phyloP scores from a whole-genome alignment of 495 filamentous ascomycete genomes.

The Articulospora tetracladia region DNA sequence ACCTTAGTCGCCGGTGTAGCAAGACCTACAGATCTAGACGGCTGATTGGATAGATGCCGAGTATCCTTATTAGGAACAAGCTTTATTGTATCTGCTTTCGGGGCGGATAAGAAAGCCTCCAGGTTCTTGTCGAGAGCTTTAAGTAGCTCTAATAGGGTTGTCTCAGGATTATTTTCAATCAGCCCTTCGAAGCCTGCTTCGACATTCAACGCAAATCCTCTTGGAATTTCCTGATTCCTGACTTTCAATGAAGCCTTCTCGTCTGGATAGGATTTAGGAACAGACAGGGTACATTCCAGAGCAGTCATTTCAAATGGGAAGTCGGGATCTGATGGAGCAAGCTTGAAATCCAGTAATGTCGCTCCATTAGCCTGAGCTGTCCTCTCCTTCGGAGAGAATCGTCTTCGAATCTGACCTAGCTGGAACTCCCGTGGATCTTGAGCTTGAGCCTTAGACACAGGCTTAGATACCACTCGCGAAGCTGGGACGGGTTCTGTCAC shows the following conservation, averaged over 20 bases:
- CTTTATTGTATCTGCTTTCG: conserved; percentile 75
- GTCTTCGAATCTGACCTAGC: conserved; percentile 67
- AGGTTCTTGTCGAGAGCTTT: conserved; percentile 73
- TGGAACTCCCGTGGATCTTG: conserved; percentile 74
- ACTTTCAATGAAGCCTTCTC: conserved; percentile 57
- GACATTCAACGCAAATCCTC: conserved; percentile 77
- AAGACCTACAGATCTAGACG: conserved; percentile 15
- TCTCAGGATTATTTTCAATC: conserved; percentile 47
- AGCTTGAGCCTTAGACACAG: conserved; percentile 59
- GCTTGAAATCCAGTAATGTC: conserved; percentile 48
- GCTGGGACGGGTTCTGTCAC: conserved; percentile 26
- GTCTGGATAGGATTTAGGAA: conserved; percentile 61
- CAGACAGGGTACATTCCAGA: conserved; percentile 55
- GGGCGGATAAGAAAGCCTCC: conserved; percentile 64
- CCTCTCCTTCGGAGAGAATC: conserved; percentile 60
- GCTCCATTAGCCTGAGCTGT: conserved; percentile 41
- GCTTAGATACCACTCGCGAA: conserved; percentile 55
- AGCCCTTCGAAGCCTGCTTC: conserved; percentile 73
- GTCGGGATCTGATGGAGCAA: conserved; percentile 63
- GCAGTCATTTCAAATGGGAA: conserved; percentile 28
- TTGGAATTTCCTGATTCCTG: conserved; percentile 73
- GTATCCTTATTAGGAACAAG: conserved; percentile 64
- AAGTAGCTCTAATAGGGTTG: conserved; percentile 63
- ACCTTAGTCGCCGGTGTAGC: not conserved
- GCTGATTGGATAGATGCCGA: conserved; percentile 30